Evolutionary conservation across 305 asterid species (phyloP).

Genomic region (Withania somnifera): DNA sequence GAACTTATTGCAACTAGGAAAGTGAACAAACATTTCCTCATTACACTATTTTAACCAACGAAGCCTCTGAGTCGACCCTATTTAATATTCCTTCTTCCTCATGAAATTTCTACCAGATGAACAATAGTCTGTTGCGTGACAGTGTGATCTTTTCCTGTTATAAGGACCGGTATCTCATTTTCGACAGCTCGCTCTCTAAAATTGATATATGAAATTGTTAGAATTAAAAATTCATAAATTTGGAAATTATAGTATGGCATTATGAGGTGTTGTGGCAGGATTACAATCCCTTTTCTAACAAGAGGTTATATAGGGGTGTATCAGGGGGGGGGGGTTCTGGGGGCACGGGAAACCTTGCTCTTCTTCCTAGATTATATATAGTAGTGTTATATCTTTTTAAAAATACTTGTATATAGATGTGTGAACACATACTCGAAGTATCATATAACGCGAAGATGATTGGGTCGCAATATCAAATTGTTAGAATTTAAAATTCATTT

Average conservation of each 20-base stretch:
- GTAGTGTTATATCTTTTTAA: too few species aligned
- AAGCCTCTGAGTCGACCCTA: background rate
- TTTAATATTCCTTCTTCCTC: background rate
- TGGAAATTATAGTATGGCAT: background rate
- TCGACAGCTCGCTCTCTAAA: background rate
- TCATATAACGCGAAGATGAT: too few species aligned
- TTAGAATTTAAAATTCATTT: background rate
- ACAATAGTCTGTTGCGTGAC: background rate
- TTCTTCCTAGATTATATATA: too few species aligned
- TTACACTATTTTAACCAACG: background rate
- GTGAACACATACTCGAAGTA: too few species aligned
- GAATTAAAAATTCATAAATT: background rate
- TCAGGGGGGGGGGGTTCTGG: too few species aligned
- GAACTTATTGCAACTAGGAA: background rate
- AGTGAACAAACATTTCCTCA: background rate
- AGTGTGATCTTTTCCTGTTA: background rate
- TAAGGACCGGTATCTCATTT: background rate
- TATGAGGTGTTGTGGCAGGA: background rate
- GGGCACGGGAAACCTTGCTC: too few species aligned
- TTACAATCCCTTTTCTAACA: background rate
- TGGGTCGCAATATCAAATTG: too few species aligned
- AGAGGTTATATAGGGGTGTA: background rate
- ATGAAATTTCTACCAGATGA: background rate
- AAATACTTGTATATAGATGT: too few species aligned
- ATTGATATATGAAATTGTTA: background rate